phyloP scores from a whole-genome alignment of 2,329 filamentous ascomycete genomes.

The Trichoderma cornu-damae region DNA sequence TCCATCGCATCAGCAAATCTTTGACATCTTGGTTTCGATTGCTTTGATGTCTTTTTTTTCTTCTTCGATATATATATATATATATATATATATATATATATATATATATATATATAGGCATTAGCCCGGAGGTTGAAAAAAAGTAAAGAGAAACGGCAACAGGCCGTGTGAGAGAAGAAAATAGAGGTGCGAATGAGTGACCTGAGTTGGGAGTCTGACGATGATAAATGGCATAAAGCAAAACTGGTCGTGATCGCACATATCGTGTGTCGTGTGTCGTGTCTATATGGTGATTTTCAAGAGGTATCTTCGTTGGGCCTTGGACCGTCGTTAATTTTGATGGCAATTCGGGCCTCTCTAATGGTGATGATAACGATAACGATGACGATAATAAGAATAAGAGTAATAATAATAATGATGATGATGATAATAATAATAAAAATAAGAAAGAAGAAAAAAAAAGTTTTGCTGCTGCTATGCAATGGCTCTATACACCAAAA shows the following conservation, averaged over 20 bases:
- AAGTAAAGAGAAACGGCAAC: background rate
- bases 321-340: conserved; percentile 18
- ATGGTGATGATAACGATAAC: too few species aligned
- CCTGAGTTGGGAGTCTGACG: conserved; percentile 14
- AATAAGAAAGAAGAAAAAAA: background rate
- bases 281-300: conserved; percentile 28
- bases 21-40: background rate
- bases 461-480: conserved; percentile 11
- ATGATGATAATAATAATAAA: background rate
- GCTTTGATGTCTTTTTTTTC: background rate
- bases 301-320: conserved; percentile 22
- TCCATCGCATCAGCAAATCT: background rate
- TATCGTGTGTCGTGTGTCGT: conserved; percentile 29
- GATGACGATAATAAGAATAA: conserved; percentile 8
- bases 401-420: too few species aligned
- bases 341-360: conserved; percentile 21
- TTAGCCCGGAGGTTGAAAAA: background rate
- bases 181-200: conserved; percentile 17
- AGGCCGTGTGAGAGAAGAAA: background rate
- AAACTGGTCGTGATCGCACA: conserved; percentile 22
- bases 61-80: too few species aligned
- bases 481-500: conserved; percentile 29
- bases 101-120: too few species aligned
- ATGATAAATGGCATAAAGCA: conserved; percentile 17
- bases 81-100: too few species aligned